phyloP scores from a whole-genome alignment of 78 protist species.

The Guillardia theta region DNA sequence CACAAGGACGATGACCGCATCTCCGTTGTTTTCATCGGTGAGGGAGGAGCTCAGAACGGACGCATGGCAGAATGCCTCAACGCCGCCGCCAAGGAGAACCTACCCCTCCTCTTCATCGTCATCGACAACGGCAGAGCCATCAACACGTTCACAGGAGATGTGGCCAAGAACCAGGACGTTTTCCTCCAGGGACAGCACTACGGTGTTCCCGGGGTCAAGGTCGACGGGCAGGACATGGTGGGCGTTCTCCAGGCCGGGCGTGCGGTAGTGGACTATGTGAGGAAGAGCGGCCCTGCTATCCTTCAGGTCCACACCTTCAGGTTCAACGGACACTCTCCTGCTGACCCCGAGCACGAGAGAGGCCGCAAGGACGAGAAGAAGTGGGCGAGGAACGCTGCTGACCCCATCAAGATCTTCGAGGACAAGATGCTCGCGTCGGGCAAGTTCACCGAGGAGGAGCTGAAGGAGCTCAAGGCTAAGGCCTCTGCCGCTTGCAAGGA shows the following conservation, averaged over 20 bases:
- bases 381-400: conserved; percentile 45
- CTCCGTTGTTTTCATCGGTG: conserved; percentile 39
- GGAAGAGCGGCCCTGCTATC: conserved; percentile 22
- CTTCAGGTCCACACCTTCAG: conserved; percentile 48
- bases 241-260: background rate
- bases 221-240: background rate
- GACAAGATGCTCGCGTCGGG: background rate
- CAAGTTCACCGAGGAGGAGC: background rate
- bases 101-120: conserved; percentile 37
- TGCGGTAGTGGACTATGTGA: conserved; percentile 43
- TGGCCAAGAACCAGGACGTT: conserved; percentile 30
- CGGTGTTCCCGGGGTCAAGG: conserved; percentile 48
- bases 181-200: conserved; percentile 43
- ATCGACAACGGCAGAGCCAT: conserved; percentile 53
- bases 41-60: conserved; percentile 51
- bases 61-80: conserved; percentile 49
- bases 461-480: background rate
- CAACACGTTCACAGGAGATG: conserved; percentile 52
- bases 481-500: background rate
- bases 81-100: conserved; percentile 50
- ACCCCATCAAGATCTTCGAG: conserved; percentile 49
- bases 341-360: conserved; percentile 56
- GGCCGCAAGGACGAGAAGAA: conserved; percentile 48
- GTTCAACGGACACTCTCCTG: conserved; percentile 47
- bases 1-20: conserved; percentile 34